phyloP scores from a whole-genome alignment of 1,139 yeast genomes.

The Magnusiomyces suaveolens region DNA sequence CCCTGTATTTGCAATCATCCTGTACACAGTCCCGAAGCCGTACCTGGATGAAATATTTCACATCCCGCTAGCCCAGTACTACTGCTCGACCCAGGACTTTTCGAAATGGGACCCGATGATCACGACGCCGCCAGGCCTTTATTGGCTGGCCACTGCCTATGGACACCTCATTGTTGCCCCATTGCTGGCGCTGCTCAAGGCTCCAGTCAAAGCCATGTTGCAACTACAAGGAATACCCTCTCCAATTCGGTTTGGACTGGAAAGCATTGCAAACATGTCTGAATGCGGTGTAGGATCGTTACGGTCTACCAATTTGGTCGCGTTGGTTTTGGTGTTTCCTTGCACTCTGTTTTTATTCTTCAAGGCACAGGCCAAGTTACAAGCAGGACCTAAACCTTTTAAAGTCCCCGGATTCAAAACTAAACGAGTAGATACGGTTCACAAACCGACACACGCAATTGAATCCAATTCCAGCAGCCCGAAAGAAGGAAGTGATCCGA shows the following conservation, averaged over 20 bases:
- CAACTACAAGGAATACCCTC: slow-evolving; percentile 12
- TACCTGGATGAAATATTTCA: slow-evolving; percentile 73
- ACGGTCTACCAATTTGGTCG: slow-evolving; percentile 22
- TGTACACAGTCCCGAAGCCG: slow-evolving; percentile 6
- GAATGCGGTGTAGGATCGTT: slow-evolving; percentile 23
- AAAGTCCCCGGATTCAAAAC: background rate
- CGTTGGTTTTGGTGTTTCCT: background rate
- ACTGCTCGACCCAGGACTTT: slow-evolving; percentile 49
- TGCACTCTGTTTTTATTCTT: background rate
- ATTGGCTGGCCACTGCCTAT: slow-evolving; percentile 50
- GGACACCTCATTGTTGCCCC: slow-evolving; percentile 27
- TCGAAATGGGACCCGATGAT: slow-evolving; percentile 75
- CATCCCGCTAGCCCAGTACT: slow-evolving; percentile 62
- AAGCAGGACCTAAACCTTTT: background rate
- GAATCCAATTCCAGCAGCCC: background rate
- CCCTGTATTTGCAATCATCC: background rate
- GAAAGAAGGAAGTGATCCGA: background rate
- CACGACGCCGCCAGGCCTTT: slow-evolving; percentile 95
- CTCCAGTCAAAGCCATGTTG: background rate
- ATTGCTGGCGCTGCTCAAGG: background rate
- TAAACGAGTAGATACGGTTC: background rate
- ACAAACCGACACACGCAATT: background rate
- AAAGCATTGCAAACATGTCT: background rate
- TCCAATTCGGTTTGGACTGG: slow-evolving; percentile 16
- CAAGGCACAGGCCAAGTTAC: background rate